A percentile compares a stretch with the other conserved stretches of the same genome.
phyloP scores from a whole-genome alignment of 345 rosid species.

The Theobroma cacao region DNA sequence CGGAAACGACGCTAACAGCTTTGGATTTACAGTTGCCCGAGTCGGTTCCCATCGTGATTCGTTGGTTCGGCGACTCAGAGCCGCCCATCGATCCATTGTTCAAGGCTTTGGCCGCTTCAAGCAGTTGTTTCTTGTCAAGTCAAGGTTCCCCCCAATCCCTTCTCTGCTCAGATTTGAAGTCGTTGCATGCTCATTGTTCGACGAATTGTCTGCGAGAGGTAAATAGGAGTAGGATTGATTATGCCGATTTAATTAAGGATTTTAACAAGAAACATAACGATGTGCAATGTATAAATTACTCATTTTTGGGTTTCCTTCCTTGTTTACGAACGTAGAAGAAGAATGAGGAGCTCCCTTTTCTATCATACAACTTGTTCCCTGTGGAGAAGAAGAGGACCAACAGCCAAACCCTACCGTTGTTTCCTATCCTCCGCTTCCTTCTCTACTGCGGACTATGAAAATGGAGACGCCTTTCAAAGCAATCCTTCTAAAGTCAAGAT shows the following conservation, averaged over 20 bases:
- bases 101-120: background rate
- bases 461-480: slow-evolving; percentile 30
- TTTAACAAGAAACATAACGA: background rate
- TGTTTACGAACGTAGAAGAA: background rate
- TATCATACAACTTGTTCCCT: background rate
- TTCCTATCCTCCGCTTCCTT: slow-evolving; percentile 25
- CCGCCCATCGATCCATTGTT: background rate
- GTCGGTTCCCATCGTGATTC: background rate
- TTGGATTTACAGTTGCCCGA: background rate
- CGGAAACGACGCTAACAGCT: too few species aligned
- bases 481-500: slow-evolving; percentile 52
- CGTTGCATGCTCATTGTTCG: background rate
- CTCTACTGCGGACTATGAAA: slow-evolving; percentile 28
- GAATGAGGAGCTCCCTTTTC: slow-evolving; percentile 12
- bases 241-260: background rate
- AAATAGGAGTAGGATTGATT: background rate
- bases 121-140: background rate
- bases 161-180: background rate
- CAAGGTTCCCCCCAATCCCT: background rate
- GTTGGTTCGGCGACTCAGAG: background rate
- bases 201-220: background rate
- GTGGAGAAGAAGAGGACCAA: slow-evolving; percentile 5
- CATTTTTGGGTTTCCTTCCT: background rate
- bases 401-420: background rate
- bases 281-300: background rate